A percentile compares a stretch with the other conserved stretches of the same genome.
phyloP scores from a whole-genome alignment of 108 stramenopile species.

The Heterococcus sp. region DNA sequence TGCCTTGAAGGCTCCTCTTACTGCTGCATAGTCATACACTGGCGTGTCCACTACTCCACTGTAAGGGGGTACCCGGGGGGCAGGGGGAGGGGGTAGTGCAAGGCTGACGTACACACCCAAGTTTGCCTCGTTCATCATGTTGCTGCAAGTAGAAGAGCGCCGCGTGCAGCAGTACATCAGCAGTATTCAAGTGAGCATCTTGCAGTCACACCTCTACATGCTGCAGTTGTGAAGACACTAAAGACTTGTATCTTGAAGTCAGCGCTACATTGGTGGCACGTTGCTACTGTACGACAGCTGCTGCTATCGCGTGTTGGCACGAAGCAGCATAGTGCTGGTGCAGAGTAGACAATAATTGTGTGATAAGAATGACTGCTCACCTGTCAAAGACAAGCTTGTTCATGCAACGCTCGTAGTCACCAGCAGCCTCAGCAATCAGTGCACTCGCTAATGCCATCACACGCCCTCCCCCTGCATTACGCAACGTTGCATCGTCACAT shows the following conservation, averaged over 20 bases:
- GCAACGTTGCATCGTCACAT: too few species aligned
- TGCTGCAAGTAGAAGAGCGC: background rate
- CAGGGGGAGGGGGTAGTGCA: slow-evolving; percentile 36
- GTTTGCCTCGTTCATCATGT: slow-evolving; percentile 25
- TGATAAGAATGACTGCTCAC: background rate
- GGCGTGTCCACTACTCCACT: slow-evolving; percentile 24
- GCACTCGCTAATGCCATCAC: slow-evolving; percentile 29
- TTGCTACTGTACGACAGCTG: too few species aligned
- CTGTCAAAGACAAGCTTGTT: slow-evolving; percentile 33
- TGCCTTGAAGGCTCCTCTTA: slow-evolving; percentile 27
- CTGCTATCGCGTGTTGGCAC: too few species aligned
- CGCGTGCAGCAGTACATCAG: background rate
- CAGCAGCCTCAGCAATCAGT: slow-evolving; percentile 36
- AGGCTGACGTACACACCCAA: slow-evolving; percentile 12
- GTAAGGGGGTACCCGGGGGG: slow-evolving; percentile 3
- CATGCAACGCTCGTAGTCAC: slow-evolving; percentile 44
- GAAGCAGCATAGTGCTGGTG: too few species aligned
- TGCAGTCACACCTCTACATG: background rate
- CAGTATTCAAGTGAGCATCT: background rate
- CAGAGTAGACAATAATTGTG: too few species aligned
- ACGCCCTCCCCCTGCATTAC: too few species aligned
- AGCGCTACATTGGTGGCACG: too few species aligned
- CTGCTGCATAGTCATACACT: slow-evolving; percentile 24
- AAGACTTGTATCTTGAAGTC: background rate
- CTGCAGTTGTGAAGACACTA: background rate